Evolutionary conservation across 441 rosid genomes (phyloP).

Genomic region (Manihot esculenta): DNA sequence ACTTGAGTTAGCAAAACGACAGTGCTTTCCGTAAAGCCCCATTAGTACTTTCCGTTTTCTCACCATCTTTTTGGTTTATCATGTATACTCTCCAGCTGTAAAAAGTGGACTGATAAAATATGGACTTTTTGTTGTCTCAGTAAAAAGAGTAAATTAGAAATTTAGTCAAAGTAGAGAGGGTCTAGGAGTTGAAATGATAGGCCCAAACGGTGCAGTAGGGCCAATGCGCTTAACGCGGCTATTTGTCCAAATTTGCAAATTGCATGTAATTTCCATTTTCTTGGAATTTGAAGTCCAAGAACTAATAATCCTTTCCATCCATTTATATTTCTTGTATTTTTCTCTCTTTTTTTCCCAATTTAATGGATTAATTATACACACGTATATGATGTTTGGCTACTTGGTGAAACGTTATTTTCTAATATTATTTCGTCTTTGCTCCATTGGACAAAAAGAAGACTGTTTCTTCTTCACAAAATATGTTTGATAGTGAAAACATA

Average conservation of each 20-base stretch:
- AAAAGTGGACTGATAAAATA: constrained; percentile 1
- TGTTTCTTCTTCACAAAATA: not conserved
- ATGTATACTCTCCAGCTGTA: constrained; percentile 4
- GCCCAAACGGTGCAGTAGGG: constrained; percentile 27
- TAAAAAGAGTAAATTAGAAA: not conserved
- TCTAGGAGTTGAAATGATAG: constrained; percentile 1
- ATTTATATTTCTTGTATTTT: not conserved
- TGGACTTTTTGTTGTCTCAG: not conserved
- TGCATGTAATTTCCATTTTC: not conserved
- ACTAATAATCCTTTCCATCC: constrained; percentile 17
- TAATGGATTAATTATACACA: too few species aligned
- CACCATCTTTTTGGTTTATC: not conserved
- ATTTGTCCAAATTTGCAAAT: constrained; percentile 10
- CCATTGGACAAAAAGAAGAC: not conserved
- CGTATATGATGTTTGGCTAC: not conserved
- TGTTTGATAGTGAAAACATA: constrained; percentile 10
- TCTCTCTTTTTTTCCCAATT: not conserved
- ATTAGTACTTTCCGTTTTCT: not conserved
- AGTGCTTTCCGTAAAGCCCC: constrained; percentile 17
- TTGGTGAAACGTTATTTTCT: not conserved
- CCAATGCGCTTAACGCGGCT: constrained; percentile 17
- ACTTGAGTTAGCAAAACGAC: constrained; percentile 15
- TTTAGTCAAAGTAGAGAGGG: constrained; percentile 13
- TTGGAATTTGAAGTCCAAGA: not conserved
- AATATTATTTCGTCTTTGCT: not conserved